These are phyloP conservation scores for Paecilomyces sp. DNA, from an alignment of 2,329 filamentous ascomycete species.

Conservation along the genomic window DNA sequence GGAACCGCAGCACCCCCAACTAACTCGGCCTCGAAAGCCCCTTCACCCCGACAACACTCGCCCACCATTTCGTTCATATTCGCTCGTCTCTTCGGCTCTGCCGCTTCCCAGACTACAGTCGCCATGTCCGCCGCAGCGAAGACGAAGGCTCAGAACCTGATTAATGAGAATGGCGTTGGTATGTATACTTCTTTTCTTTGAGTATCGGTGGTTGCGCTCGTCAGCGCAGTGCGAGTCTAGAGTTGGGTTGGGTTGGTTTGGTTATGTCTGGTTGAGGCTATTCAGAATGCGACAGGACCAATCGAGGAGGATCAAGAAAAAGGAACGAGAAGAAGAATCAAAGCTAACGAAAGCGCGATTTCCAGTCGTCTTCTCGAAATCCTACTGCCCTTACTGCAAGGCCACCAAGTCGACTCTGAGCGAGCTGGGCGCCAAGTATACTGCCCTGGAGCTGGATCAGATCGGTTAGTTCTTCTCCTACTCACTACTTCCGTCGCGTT, in stretches of 20 bases:
- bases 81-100: slow-evolving; percentile 62
- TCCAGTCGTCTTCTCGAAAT: slow-evolving; percentile 89
- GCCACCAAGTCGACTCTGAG: slow-evolving; percentile 69
- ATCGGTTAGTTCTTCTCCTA: slow-evolving; percentile 52
- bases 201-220: neutral
- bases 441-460: slow-evolving; percentile 75
- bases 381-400: slow-evolving; percentile 89
- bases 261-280: neutral
- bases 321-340: neutral
- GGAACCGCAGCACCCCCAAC: neutral
- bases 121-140: slow-evolving; percentile 75
- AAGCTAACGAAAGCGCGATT: neutral
- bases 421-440: slow-evolving; percentile 64
- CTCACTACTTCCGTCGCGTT: too few relatives aligned
- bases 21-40: neutral
- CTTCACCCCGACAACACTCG: slow-evolving; percentile 3
- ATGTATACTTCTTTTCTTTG: slow-evolving; percentile 23
- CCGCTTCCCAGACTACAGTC: slow-evolving; percentile 44
- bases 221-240: neutral
- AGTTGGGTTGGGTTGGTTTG: neutral
- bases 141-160: slow-evolving; percentile 75
- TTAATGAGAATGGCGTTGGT: slow-evolving; percentile 83
- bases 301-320: neutral
- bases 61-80: slow-evolving; percentile 61
- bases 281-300: too few relatives aligned